Base-by-base conservation (phyloP, 371 early-diverging fungal genomes). In the Rhizopus sp. region DNA sequence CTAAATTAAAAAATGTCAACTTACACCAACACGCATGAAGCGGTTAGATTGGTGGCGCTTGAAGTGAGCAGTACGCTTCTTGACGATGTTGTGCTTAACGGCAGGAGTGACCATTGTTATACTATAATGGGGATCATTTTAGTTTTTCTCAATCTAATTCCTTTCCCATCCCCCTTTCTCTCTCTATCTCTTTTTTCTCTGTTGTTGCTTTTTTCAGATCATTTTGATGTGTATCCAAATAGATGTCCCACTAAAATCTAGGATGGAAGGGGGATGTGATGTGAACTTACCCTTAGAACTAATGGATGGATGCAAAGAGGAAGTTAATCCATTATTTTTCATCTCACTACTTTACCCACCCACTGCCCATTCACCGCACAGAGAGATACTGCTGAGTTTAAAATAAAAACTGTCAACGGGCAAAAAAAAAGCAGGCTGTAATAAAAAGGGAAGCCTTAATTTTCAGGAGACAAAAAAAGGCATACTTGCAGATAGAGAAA, bases 1-100 rank as follows among this genome's bases (percentile, higher is more conserved):
- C 23, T 23, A 23, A 23, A 23, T 23, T 23, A 23, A 23, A 23
- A 23, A 23, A 23, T 23, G 23, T 23, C 23, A 32, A 81, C 77
- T 70, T 88, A 92, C 95, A 81, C 88, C 88, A 69, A 98, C 91
- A 72, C 90, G 86, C 85, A 86, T 90, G 90, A 91, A 99, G 78
- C 99, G 93, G 89, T 99, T 98, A 69, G 94, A 95, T 80, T 99
- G 99, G 84, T 95, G 94, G 74, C 99, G 95, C 81, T 86, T 87
- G 90, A 99, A 99, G 79, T 84, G 79, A 84, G 92, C 93, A 69
- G 93, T 94, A 82, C 95, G 95, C 93, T 99, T 99, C 94, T 98
- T 97, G 78, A 96, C 88, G 73, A 97, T 97, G 72, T 80, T 87
- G 77, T 86, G 88, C 83, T 93, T 94, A 75, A 89, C 92, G 65